phyloP scores from a whole-genome alignment of 148 eudicot species.

The Rhododendron ferrugineum region DNA sequence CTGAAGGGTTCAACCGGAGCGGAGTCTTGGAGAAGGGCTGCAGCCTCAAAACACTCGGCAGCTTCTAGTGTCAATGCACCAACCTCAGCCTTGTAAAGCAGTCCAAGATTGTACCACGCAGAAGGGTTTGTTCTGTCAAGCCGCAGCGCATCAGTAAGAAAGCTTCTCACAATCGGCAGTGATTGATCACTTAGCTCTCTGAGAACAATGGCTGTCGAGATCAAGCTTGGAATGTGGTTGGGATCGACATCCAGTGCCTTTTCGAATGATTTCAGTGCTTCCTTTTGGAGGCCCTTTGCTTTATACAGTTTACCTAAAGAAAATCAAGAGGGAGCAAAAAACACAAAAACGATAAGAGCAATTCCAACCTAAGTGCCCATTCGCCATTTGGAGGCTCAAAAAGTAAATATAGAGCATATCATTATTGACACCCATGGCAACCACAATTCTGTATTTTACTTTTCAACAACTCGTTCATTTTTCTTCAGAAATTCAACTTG shows the following conservation, averaged over 20 bases:
- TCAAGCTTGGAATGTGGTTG: conserved; percentile 77
- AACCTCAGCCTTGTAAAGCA: conserved; percentile 48
- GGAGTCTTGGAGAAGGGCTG: conserved; percentile 58
- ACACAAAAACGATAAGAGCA: not conserved
- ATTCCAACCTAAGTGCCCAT: not conserved
- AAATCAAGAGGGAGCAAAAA: not conserved
- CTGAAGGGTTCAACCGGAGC: conserved; percentile 83
- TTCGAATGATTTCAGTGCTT: conserved; percentile 63
- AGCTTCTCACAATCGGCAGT: conserved; percentile 57
- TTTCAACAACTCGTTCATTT: not conserved
- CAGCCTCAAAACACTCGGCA: conserved; percentile 77
- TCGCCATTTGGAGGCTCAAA: not conserved
- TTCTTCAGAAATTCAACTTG: not conserved
- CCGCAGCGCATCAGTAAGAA: conserved; percentile 60
- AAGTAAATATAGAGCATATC: not conserved
- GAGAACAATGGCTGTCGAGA: conserved; percentile 54
- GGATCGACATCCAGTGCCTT: conserved; percentile 75
- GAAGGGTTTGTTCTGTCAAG: conserved; percentile 58
- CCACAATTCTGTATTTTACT: not conserved
- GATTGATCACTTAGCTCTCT: conserved; percentile 39
- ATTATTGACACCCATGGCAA: not conserved
- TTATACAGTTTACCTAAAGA: conserved; percentile 54
- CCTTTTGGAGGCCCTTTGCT: conserved; percentile 57
- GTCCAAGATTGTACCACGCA: conserved; percentile 83
- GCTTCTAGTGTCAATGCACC: conserved; percentile 51